Percentiles rank a stretch among this genome's conserved stretches.
Conservation (phyloP, 345 rosid genomes). For the Bruguiera parviflora region DNA sequence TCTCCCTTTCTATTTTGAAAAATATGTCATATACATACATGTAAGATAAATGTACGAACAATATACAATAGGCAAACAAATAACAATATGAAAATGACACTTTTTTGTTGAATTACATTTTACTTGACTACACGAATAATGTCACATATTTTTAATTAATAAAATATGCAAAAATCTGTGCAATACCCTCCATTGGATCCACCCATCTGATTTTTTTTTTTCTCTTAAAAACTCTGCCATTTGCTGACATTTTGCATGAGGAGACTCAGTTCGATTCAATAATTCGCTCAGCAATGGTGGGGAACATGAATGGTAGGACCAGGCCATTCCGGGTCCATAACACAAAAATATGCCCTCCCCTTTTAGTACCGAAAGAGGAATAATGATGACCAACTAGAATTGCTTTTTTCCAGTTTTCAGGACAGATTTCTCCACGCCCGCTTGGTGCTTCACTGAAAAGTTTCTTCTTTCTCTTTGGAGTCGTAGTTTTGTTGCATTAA, state of each 20-base stretch:
- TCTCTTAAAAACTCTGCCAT: not conserved
- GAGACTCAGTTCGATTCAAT: not conserved
- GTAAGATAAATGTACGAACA: no score
- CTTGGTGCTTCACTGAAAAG: not conserved
- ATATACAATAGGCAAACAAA: no score
- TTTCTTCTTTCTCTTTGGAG: slow-evolving; percentile 3
- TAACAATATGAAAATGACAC: no score
- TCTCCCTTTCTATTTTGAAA: no score
- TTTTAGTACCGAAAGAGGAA: not conserved
- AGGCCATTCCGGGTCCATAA: slow-evolving; percentile 1
- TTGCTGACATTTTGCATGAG: not conserved
- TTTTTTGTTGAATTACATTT: no score
- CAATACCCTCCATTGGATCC: no score
- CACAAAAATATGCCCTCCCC: not conserved
- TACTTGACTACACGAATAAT: no score
- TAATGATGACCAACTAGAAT: slow-evolving; percentile 12
- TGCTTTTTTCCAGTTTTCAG: slow-evolving; percentile 7
- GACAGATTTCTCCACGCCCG: slow-evolving; percentile 8
- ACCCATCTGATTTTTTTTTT: not conserved
- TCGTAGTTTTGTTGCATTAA: not conserved
- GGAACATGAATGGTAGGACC: not conserved
- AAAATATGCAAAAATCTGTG: no score
- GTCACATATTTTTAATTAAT: no score
- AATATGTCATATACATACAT: no score
- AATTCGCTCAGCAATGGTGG: slow-evolving; percentile 1